Conservation (phyloP, 192 early-diverging fungal species). For the Gamsiella multidivaricata region DNA sequence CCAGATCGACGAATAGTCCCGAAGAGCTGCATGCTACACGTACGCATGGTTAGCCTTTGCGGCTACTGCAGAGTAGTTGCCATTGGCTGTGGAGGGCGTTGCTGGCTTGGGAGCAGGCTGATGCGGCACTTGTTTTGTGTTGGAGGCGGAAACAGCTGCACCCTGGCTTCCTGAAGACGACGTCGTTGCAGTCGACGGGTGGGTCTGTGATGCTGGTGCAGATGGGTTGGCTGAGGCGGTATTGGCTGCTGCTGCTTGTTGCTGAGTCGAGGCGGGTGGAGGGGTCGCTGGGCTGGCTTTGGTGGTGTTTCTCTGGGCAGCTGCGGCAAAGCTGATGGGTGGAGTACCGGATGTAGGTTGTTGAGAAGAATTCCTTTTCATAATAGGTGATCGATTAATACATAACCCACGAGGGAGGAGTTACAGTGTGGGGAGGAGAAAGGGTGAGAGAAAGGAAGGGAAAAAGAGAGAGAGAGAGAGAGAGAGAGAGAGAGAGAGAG, state of each 20-base stretch:
- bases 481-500: neutral
- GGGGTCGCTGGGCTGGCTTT: slow-evolving; percentile 25
- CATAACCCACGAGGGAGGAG: slow-evolving; percentile 47
- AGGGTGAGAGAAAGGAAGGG: slow-evolving; percentile 1
- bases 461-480: slow-evolving; percentile 1
- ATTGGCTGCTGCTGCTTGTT: neutral
- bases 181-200: slow-evolving; percentile 30
- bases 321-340: slow-evolving; percentile 54
- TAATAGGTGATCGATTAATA: slow-evolving; percentile 52
- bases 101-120: slow-evolving; percentile 20
- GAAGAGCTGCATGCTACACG: neutral
- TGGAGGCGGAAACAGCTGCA: slow-evolving; percentile 2
- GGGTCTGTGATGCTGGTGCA: slow-evolving; percentile 25
- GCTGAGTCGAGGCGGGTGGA: slow-evolving; percentile 11
- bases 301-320: slow-evolving; percentile 49
- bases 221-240: slow-evolving; percentile 11
- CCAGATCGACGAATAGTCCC: neutral
- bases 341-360: slow-evolving; percentile 48
- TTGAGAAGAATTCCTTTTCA: slow-evolving; percentile 51
- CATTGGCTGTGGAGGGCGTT: slow-evolving; percentile 29
- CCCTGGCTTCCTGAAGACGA: slow-evolving; percentile 33
- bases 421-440: slow-evolving; percentile 2
- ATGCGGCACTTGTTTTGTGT: slow-evolving; percentile 2
- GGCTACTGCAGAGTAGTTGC: slow-evolving; percentile 53
- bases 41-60: slow-evolving; percentile 53